Conservation (phyloP, 352 stramenopile species). For the Pythium monospermum region DNA sequence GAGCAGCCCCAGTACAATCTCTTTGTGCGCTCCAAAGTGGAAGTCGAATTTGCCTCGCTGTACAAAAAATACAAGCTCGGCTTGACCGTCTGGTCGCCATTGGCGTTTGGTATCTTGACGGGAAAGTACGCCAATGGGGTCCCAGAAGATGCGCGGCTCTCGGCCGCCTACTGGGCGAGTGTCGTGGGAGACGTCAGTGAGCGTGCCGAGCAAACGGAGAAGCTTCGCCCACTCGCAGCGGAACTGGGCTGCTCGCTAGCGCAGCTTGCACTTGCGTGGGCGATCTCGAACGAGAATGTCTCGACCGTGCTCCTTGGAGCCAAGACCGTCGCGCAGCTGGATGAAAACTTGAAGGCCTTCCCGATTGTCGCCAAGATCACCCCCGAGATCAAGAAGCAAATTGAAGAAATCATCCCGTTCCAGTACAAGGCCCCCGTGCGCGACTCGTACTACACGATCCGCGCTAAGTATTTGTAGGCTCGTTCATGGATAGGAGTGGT, state of each 20-base stretch:
- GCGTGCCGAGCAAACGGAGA: conserved; percentile 34
- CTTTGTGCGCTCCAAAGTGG: conserved; percentile 60
- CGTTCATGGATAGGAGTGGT: too few relatives aligned
- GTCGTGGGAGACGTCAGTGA: conserved; percentile 44
- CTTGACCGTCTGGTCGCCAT: conserved; percentile 65
- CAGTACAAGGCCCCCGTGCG: background rate
- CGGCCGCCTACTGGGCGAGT: conserved; percentile 40
- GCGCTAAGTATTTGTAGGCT: too few relatives aligned
- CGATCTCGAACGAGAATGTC: conserved; percentile 42
- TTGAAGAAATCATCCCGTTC: background rate
- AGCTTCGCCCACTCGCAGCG: conserved; percentile 49
- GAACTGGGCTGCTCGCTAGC: conserved; percentile 52
- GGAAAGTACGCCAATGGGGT: conserved; percentile 79
- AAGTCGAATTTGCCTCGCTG: conserved; percentile 63
- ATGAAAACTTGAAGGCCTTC: background rate
- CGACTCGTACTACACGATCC: too few relatives aligned
- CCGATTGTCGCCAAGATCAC: background rate
- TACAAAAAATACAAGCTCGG: conserved; percentile 76
- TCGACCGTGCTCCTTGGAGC: conserved; percentile 48
- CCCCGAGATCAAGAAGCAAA: background rate
- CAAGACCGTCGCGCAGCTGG: conserved; percentile 20
- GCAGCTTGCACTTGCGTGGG: conserved; percentile 57
- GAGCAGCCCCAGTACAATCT: conserved; percentile 78
- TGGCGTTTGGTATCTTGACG: conserved; percentile 65
- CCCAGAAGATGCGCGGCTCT: conserved; percentile 58